These are phyloP conservation scores for Stephania cephalantha DNA, from an alignment of 164 flowering plant species.

Conservation along the genomic window DNA sequence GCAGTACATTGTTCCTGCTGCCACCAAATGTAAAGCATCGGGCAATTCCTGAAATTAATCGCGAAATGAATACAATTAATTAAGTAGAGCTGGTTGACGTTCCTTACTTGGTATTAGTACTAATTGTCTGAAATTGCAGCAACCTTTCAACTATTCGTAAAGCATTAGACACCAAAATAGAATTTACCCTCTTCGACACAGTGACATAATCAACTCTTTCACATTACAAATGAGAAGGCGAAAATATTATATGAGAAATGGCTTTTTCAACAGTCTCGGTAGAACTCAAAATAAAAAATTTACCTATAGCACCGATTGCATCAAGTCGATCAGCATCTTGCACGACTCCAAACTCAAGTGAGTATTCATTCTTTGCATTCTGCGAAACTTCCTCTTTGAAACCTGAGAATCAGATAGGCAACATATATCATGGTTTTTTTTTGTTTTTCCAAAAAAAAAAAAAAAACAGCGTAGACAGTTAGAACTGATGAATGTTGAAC, in stretches of 20 bases:
- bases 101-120: too few relatives aligned
- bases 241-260: neutral
- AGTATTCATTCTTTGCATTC: slow-evolving; percentile 14
- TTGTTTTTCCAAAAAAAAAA: too few relatives aligned
- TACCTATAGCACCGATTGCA: slow-evolving; percentile 96
- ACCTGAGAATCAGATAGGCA: slow-evolving; percentile 29
- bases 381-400: slow-evolving; percentile 67
- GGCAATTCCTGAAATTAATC: slow-evolving; percentile 63
- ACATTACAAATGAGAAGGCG: neutral
- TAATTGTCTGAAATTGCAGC: neutral
- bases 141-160: neutral
- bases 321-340: slow-evolving; percentile 98
- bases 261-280: neutral
- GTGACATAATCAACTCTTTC: neutral
- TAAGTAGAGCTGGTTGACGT: neutral
- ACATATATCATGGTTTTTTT: neutral
- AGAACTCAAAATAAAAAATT: neutral
- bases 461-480: too few relatives aligned
- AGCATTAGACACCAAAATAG: neutral
- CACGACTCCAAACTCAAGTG: slow-evolving; percentile 68
- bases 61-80: too few relatives aligned
- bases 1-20: slow-evolving; percentile 62
- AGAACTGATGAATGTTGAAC: too few relatives aligned
- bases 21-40: slow-evolving; percentile 98
- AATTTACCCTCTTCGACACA: neutral